These are phyloP conservation scores for Macrophomina pseudophaseolina DNA, from an alignment of 2,329 filamentous ascomycete genomes.

Conservation along the genomic window DNA sequence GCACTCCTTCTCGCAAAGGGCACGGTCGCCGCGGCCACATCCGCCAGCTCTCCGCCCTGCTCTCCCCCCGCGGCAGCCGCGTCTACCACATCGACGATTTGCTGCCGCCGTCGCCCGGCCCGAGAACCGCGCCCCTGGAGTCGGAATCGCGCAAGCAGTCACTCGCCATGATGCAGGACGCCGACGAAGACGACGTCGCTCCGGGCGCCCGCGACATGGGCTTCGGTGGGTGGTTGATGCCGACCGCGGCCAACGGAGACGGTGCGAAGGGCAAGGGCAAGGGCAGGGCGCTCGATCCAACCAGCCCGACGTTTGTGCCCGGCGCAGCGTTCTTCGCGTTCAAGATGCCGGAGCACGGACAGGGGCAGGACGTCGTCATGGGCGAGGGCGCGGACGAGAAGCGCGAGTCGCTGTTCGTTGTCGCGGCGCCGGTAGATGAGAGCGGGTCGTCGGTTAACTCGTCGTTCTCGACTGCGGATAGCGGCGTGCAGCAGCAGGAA, in stretches of 20 bases:
- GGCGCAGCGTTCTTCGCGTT: constrained; percentile 6
- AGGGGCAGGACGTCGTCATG: no score
- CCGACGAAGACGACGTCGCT: no score
- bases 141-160: neutral
- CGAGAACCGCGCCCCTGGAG: neutral
- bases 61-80: constrained; percentile 7
- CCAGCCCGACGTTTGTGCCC: constrained; percentile 12
- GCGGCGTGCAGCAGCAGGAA: neutral
- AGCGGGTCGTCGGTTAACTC: neutral
- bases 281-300: constrained; percentile 5
- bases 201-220: neutral
- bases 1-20: neutral
- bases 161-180: neutral
- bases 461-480: neutral
- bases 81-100: constrained; percentile 18
- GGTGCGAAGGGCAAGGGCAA: neutral
- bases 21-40: neutral
- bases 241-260: neutral
- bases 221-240: neutral
- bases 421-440: neutral
- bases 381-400: neutral
- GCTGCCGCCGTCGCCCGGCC: neutral
- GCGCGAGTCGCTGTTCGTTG: neutral
- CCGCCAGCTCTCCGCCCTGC: neutral
- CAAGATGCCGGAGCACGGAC: neutral